A percentile compares a stretch with the other conserved stretches of the same genome.
phyloP scores from a whole-genome alignment of 2,329 filamentous ascomycete species.

The Verticillium longisporum region DNA sequence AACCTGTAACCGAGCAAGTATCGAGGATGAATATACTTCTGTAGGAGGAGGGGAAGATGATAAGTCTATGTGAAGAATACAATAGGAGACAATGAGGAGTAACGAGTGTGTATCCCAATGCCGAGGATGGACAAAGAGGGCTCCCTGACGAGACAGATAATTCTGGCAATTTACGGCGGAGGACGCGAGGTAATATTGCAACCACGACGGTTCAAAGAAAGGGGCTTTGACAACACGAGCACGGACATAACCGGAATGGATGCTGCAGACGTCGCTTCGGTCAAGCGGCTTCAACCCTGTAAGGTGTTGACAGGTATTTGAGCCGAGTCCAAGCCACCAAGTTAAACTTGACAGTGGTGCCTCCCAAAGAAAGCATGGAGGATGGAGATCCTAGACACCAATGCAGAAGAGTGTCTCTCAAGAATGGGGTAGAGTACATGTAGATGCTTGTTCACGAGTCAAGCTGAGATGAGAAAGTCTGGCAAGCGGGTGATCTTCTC shows the following conservation, averaged over 20 bases:
- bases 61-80: constrained; percentile 2
- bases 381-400: neutral
- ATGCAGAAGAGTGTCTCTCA: neutral
- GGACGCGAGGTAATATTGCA: neutral
- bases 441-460: neutral
- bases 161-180: neutral
- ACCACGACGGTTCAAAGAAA: neutral
- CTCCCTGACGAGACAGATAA: constrained; percentile 5
- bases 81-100: neutral
- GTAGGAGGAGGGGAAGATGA: neutral
- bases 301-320: neutral
- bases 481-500: neutral
- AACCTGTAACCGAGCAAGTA: neutral
- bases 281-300: neutral
- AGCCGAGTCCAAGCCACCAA: neutral
- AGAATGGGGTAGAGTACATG: neutral
- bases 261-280: neutral
- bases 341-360: neutral
- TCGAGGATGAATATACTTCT: neutral
- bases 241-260: neutral
- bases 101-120: constrained; percentile 10
- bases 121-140: constrained; percentile 6
- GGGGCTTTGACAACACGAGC: neutral
- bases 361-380: neutral
- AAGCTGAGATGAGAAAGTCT: neutral